Percentiles rank a stretch among this genome's conserved stretches.
Evolutionary conservation across 768 basidiomycete genomes (phyloP).

Genomic region (Trametes cubensis): DNA sequence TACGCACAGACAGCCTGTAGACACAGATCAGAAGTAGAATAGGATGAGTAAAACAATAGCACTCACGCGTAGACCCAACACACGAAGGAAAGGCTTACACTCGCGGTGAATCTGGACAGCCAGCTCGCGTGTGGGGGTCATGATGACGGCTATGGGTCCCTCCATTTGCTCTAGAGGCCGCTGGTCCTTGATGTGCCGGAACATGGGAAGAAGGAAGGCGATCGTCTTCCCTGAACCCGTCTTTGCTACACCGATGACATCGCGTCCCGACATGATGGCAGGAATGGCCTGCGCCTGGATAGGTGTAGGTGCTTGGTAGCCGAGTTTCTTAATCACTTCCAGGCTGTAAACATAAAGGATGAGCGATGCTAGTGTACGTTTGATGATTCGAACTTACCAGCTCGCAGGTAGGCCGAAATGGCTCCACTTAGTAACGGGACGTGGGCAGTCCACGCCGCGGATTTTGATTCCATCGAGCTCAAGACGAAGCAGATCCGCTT

Average conservation of each 20-base stretch:
- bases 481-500: conserved; percentile 87
- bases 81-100: conserved; percentile 93
- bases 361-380: background rate
- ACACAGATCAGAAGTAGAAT: background rate
- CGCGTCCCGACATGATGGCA: conserved; percentile 98
- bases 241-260: conserved; percentile 98
- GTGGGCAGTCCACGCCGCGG: conserved; percentile 93
- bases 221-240: conserved; percentile 98
- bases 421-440: conserved; percentile 97
- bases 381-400: conserved; percentile 58
- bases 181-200: conserved; percentile 99
- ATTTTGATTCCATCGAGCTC: conserved; percentile 98
- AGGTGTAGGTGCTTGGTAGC: conserved; percentile 88
- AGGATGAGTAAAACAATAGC: conserved; percentile 12
- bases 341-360: conserved; percentile 53
- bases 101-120: conserved; percentile 97
- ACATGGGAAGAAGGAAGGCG: conserved; percentile 92
- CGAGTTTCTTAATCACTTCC: conserved; percentile 91
- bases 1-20: conserved; percentile 94
- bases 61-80: conserved; percentile 82
- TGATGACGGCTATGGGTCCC: conserved; percentile 93
- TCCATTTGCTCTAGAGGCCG: conserved; percentile 94
- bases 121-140: conserved; percentile 97
- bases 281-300: conserved; percentile 99
- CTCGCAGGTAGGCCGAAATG: conserved; percentile 93